These are phyloP conservation scores for Rubroshorea leprosula DNA, from an alignment of 345 rosid species.

Conservation along the genomic window DNA sequence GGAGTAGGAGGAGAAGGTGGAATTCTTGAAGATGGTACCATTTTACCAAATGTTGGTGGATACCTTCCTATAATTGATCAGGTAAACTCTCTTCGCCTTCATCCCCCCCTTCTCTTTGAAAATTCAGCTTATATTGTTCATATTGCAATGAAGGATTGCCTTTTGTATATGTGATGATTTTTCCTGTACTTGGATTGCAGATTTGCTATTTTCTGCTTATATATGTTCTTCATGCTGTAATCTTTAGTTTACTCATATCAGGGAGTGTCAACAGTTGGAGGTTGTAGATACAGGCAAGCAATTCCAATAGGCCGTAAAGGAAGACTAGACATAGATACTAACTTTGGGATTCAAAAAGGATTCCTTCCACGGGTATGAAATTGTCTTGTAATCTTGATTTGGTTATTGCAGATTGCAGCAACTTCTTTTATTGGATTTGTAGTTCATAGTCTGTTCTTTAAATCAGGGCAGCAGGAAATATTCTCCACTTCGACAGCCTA, in stretches of 20 bases:
- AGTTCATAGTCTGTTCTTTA: conserved; percentile 7
- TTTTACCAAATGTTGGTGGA: conserved; percentile 77
- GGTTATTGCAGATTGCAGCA: neutral
- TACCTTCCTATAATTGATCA: conserved; percentile 87
- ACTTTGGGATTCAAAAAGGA: conserved; percentile 63
- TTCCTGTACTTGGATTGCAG: no score
- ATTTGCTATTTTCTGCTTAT: neutral
- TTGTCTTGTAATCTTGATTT: neutral
- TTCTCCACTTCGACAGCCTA: conserved; percentile 65
- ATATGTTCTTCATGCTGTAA: neutral
- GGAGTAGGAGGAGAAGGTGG: conserved; percentile 97
- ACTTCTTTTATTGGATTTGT: neutral
- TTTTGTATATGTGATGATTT: no score
- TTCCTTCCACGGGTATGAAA: conserved; percentile 72
- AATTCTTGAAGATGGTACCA: conserved; percentile 56
- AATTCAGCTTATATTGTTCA: no score
- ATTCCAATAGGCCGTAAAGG: conserved; percentile 69
- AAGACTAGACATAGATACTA: conserved; percentile 57
- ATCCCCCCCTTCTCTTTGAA: no score
- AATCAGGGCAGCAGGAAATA: conserved; percentile 78
- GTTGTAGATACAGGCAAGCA: conserved; percentile 83
- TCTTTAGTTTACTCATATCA: conserved; percentile 14
- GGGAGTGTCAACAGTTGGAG: conserved; percentile 70
- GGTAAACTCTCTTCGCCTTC: conserved; percentile 42
- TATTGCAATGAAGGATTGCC: no score